Evolutionary conservation across 306 rosid species (phyloP).

Genomic region (Citrullus mucosospermus): DNA sequence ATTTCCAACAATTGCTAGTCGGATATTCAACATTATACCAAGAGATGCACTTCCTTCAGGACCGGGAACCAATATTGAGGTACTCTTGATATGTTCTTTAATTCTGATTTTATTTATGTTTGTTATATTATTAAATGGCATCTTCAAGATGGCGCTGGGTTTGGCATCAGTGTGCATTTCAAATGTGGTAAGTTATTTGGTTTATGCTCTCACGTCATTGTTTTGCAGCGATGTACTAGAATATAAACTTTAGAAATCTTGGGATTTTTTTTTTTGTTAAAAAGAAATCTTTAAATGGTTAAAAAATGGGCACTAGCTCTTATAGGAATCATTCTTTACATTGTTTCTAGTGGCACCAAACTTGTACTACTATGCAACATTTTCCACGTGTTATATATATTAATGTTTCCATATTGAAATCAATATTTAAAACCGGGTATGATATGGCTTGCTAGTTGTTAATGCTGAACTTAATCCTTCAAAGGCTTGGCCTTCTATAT

Average conservation of each 20-base stretch:
- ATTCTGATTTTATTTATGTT: not conserved
- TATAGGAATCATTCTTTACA: not conserved
- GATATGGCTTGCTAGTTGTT: not conserved
- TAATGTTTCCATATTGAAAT: not conserved
- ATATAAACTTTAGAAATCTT: not conserved
- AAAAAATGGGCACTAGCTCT: not conserved
- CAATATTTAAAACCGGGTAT: not conserved
- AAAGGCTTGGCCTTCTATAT: not conserved
- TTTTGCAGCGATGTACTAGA: not conserved
- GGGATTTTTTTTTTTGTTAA: not conserved
- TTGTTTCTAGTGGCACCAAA: not conserved
- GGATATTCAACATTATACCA: slow-evolving; percentile 63
- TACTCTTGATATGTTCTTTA: slow-evolving; percentile 2
- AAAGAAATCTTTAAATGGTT: not conserved
- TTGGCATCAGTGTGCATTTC: not conserved
- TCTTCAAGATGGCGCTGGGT: not conserved
- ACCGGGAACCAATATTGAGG: slow-evolving; percentile 85
- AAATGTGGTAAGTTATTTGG: not conserved
- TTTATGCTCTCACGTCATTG: not conserved
- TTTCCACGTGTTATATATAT: not conserved
- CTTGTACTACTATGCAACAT: not conserved
- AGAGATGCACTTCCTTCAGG: slow-evolving; percentile 67
- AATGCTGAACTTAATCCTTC: not conserved
- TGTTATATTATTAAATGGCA: not conserved
- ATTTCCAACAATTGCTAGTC: slow-evolving; percentile 64